Evolutionary conservation across 495 filamentous ascomycete species (phyloP).

Genomic region (Neurospora tetrasperma): DNA sequence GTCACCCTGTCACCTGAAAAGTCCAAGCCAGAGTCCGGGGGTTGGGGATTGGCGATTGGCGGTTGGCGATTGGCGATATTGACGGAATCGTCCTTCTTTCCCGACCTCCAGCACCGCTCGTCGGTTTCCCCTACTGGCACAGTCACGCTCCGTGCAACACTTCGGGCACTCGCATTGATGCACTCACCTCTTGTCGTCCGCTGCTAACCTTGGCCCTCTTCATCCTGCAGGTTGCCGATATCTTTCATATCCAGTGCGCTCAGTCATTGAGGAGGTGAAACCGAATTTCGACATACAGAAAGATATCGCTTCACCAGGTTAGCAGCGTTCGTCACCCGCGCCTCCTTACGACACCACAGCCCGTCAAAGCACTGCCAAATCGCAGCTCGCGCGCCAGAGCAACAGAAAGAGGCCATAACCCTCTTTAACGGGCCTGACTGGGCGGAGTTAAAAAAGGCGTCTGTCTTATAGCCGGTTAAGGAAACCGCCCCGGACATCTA

Average conservation of each 20-base stretch:
- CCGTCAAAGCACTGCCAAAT: constrained; percentile 2
- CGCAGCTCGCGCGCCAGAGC: background rate
- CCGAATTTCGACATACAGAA: background rate
- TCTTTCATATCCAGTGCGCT: background rate
- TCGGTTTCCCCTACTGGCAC: background rate
- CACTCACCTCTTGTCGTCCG: background rate
- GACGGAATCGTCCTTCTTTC: background rate
- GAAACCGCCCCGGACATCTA: constrained; percentile 24
- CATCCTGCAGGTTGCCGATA: background rate
- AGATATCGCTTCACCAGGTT: background rate
- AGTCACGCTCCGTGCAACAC: constrained; percentile 1
- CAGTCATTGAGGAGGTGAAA: background rate
- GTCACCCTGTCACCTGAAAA: background rate
- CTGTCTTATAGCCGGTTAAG: constrained; percentile 6
- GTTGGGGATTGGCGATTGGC: background rate
- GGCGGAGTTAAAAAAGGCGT: constrained; percentile 11
- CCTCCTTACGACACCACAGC: background rate
- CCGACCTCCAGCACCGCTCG: background rate
- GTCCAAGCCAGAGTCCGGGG: background rate
- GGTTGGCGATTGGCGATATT: background rate
- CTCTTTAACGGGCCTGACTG: background rate
- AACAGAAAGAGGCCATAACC: background rate
- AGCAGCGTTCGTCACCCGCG: background rate
- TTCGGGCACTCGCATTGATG: constrained; percentile 5
- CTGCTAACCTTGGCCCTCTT: background rate